Percentiles rank a stretch among this genome's conserved stretches.
phyloP scores from a whole-genome alignment of 768 basidiomycete genomes.

The Termitomyces eurrhizus region DNA sequence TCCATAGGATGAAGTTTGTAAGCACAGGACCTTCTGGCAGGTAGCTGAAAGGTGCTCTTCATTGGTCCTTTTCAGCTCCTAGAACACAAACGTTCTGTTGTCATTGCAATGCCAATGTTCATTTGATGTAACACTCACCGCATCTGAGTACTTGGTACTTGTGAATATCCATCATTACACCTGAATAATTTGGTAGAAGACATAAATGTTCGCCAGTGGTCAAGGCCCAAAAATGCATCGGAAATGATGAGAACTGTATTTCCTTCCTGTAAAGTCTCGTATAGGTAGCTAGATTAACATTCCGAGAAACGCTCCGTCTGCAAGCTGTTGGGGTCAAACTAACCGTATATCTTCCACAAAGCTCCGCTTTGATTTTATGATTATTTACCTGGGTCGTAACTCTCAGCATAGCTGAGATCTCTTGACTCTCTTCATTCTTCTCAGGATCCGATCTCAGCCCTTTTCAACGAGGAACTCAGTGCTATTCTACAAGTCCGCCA shows the following conservation, averaged over 20 bases:
- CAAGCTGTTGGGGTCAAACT: conserved; percentile 3
- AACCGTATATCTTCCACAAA: conserved; percentile 72
- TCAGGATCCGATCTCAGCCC: too few relatives aligned
- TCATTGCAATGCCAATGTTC: not conserved
- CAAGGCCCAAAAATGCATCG: conserved; percentile 75
- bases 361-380: too few relatives aligned
- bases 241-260: conserved; percentile 67
- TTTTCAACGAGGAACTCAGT: too few relatives aligned
- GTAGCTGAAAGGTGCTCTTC: conserved; percentile 57
- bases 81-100: not conserved
- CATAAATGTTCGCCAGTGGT: conserved; percentile 66
- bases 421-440: too few relatives aligned
- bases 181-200: conserved; percentile 44
- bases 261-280: conserved; percentile 39
- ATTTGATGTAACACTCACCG: conserved; percentile 35
- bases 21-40: conserved; percentile 47
- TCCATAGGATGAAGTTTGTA: conserved; percentile 61
- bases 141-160: conserved; percentile 69
- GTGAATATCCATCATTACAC: conserved; percentile 78
- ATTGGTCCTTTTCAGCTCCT: conserved; percentile 45
- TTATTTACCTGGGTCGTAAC: too few relatives aligned
- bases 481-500: too few relatives aligned
- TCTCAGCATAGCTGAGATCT: too few relatives aligned
- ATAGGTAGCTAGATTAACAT: conserved; percentile 26
- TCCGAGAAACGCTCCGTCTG: not conserved